A percentile compares a stretch with the other conserved stretches of the same genome.
These are phyloP conservation scores for Pseudogymnoascus sp. DNA, from an alignment of 2,329 filamentous ascomycete species.

Conservation along the genomic window DNA sequence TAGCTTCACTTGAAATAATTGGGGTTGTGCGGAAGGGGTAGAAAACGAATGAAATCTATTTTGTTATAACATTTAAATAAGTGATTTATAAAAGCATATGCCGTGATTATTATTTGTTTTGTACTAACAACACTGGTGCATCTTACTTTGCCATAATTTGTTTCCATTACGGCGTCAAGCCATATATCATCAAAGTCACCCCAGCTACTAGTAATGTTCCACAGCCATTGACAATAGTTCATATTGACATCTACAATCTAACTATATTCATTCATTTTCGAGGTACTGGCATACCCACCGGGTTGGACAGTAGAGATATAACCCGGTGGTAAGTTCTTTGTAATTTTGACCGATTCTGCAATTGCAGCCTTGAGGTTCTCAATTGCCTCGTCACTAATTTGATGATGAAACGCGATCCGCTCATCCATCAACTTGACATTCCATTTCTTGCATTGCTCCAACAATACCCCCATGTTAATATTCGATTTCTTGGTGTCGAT, in stretches of 20 bases:
- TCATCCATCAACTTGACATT: not conserved
- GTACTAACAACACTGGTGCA: not conserved
- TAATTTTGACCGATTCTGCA: not conserved
- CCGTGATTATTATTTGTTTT: not conserved
- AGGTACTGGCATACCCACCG: not conserved
- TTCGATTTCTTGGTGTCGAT: not conserved
- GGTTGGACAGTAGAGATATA: not conserved
- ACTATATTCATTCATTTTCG: not conserved
- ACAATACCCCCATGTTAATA: not conserved
- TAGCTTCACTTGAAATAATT: not conserved
- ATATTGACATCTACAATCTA: not conserved
- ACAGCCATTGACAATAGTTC: not conserved
- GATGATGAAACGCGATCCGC: not conserved
- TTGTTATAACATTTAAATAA: not conserved
- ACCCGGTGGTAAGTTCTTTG: not conserved
- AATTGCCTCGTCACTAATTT: not conserved
- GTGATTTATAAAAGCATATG: not conserved
- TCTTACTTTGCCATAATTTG: not conserved
- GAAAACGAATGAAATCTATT: not conserved
- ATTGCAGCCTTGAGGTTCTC: not conserved
- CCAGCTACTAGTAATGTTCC: not conserved
- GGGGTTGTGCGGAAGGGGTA: not conserved
- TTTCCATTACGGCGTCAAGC: not conserved
- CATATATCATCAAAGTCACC: too few relatives aligned
- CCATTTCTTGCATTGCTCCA: not conserved